Evolutionary conservation across 768 basidiomycete genomes (phyloP).

Genomic region (Serendipita vermifera): DNA sequence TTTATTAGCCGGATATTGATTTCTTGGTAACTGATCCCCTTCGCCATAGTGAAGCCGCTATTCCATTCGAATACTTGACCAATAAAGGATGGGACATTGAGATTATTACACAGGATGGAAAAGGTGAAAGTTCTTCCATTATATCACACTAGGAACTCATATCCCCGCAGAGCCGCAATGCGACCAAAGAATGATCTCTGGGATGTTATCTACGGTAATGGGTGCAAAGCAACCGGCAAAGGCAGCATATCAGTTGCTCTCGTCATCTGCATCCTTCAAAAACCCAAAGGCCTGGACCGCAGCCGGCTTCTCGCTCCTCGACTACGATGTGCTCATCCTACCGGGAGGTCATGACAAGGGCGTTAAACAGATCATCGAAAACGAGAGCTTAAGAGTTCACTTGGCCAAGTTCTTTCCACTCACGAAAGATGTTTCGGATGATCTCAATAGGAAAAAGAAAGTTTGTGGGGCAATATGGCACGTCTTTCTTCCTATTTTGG

Average conservation of each 20-base stretch:
- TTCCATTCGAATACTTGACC: not conserved
- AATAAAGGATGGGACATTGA: not conserved
- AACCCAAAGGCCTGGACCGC: not conserved
- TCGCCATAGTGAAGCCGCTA: no score
- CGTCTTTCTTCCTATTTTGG: not conserved
- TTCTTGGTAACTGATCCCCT: no score
- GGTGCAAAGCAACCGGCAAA: not conserved
- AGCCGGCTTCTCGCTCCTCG: not conserved
- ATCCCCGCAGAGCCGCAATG: not conserved
- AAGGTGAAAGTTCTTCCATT: not conserved
- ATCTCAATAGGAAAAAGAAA: no score
- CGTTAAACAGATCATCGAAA: not conserved
- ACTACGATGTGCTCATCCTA: not conserved
- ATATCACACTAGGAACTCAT: no score
- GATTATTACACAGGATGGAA: not conserved
- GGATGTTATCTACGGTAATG: not conserved
- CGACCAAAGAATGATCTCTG: not conserved
- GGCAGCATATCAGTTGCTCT: not conserved
- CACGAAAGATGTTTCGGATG: not conserved
- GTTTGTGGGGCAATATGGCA: not conserved
- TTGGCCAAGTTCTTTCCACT: not conserved
- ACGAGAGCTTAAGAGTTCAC: not conserved
- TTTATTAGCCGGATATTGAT: no score
- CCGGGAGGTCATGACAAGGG: not conserved
- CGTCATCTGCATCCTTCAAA: not conserved